Conservation (phyloP, 78 protist species). For the Dictyostelium purpureum region DNA sequence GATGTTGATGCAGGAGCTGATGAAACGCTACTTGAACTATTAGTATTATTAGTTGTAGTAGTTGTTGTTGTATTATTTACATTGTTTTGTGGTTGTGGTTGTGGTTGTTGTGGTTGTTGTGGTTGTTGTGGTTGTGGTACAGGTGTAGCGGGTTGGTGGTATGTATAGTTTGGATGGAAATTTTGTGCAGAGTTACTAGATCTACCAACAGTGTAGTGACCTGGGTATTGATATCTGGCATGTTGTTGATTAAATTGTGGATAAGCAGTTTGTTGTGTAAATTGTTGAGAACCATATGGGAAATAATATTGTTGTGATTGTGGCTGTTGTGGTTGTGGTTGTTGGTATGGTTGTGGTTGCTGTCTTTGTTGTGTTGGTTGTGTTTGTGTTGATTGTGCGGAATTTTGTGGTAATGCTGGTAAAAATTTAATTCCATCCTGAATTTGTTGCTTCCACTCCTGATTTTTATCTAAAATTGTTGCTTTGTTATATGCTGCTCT, state of each 20-base stretch:
- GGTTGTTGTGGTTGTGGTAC: neutral
- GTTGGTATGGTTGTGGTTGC: neutral
- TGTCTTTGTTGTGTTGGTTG: constrained; percentile 4
- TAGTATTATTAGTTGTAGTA: neutral
- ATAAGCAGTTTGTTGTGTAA: neutral
- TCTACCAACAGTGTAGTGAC: constrained; percentile 1
- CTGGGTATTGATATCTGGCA: constrained; percentile 32
- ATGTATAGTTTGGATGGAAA: neutral
- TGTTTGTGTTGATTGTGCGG: neutral
- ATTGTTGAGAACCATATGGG: neutral
- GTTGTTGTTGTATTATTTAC: neutral
- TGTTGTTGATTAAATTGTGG: constrained; percentile 39
- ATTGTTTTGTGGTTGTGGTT: neutral
- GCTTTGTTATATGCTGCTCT: constrained; percentile 56
- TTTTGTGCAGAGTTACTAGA: neutral
- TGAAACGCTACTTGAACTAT: neutral
- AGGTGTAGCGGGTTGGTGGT: neutral
- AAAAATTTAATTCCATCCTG: constrained; percentile 44
- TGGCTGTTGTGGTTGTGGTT: neutral
- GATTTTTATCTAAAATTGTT: constrained; percentile 8
- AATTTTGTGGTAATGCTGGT: neutral
- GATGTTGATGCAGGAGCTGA: neutral
- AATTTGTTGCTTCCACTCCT: constrained; percentile 52
- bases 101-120: neutral
- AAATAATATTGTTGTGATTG: constrained; percentile 2